Evolutionary conservation across 139 green algal genomes (phyloP), one percentile per base, ranked within the genome.

Genomic region (Coelastrella sp.): DNA sequence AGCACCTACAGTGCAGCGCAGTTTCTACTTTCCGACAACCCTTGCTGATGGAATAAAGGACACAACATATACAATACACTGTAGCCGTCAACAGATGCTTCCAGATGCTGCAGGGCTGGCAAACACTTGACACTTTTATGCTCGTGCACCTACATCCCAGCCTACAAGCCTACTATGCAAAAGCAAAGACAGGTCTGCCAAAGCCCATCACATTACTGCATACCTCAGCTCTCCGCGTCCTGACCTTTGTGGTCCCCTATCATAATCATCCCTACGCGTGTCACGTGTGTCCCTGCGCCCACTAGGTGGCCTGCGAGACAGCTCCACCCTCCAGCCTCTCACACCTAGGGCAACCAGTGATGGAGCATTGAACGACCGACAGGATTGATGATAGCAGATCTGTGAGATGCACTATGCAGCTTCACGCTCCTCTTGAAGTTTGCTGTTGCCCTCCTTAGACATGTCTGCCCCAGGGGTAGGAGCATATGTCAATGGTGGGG

Each of bases 291-390:
- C 84, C 27, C 75, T 53, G 21, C 64, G 34, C 7, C 64, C 68
- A 25, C 51, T 60, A 38, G 40, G 77, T 5, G 57, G 77, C 35
- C 60, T 45, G 45, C 79, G 69, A 2, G 79, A 84, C 17, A 86
- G 67, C 71, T 89, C 85, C 37, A 89, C 85, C 41, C 79, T 38
- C 85, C 85, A 89, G 69, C 79, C 79, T 7, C 84, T 60, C 15
- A 43, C 13, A 62, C 85, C 85, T 89, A 27, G 53, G 19, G 53
- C 19, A 19, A 64, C 30, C 53, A 64, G 53, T n/a, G 21, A 6
- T 32, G 53, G 19, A 5, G 53, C 53, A 32, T n/a, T 64, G 19
- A 5, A 64, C 27, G 19, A 19, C 17, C 53, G 19, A 27, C 15
- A 13, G 19, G 5, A 21, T 19, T 27, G 53, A 35, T 9, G 53